Base-by-base conservation (phyloP, 2,329 filamentous ascomycete species). In the Hymenoscyphus salicellus region DNA sequence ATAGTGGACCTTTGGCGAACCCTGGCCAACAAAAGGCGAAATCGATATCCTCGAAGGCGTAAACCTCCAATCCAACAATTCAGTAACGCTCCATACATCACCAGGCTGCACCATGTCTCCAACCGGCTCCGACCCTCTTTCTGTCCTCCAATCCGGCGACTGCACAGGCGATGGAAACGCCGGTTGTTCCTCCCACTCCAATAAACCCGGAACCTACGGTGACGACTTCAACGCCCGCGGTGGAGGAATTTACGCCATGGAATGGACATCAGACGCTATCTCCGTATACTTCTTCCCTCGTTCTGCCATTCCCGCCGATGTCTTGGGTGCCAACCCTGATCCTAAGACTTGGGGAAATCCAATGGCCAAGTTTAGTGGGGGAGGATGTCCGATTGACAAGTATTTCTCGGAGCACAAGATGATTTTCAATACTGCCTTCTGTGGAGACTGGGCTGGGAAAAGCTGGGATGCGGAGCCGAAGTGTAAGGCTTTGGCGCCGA, bases 41-140 rank as follows among this genome's bases (percentile, higher is more conserved):
- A 90, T 94, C 71, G 91, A 94, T 75, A 89, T 93, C 72, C 86
- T 93, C 70, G 91, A 93, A 78, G 90, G 89, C 43, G 88, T 92
- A 65, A 91, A 92, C 78, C 78, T 80, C 26, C 83, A 86, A 66
- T 74, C 78, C 2, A 77, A 80, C 65, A 85, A 90, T 75, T 77
- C 81, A 56, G 81, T 92, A 77, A 88, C 89, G 38, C 81, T 95
- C 17, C 88, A 92, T 79, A 91, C 90, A 1, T 77, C 77, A 10
- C 69, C 80, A 17, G 60, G 60, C 32, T 61, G 57, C 36, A 59
- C 17, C 10, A 83, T 91, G 72, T 74, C 75, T 68, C 81, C 80
- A 72, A 74, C 76, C 3, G 84, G 82, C 60, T 77, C 81, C 14
- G 77, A 82, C 52, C 72, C 78, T 4, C 80, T 82, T 63, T 79